A percentile compares a stretch with the other conserved stretches of the same genome.
Conservation (phyloP, 2,329 filamentous ascomycete genomes). For the Cladorrhinum sp. region DNA sequence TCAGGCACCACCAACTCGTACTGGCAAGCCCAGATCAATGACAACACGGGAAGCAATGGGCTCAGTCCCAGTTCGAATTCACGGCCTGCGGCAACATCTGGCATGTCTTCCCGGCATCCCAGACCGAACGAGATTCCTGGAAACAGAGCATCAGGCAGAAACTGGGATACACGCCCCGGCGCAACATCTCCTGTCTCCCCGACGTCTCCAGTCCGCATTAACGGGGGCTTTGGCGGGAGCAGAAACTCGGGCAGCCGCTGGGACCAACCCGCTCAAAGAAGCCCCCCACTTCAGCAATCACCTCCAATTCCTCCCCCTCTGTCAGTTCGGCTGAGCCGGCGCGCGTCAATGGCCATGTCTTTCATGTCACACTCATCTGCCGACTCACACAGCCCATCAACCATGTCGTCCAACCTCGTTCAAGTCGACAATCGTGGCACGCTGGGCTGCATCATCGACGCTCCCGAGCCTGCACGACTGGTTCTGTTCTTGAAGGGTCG, state of each 20-base stretch:
- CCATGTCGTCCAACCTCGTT: conserved; percentile 1
- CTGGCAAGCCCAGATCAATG: not conserved
- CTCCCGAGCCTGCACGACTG: conserved; percentile 13
- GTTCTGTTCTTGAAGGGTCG: conserved; percentile 2
- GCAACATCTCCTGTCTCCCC: not conserved
- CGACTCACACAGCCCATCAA: not conserved
- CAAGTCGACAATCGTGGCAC: conserved; percentile 12
- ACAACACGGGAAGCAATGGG: not conserved
- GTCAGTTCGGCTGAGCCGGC: not conserved
- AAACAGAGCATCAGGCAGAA: not conserved
- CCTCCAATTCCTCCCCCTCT: not conserved
- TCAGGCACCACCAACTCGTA: not conserved
- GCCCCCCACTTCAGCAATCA: not conserved
- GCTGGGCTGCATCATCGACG: conserved; percentile 11
- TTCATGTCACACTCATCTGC: conserved; percentile 1
- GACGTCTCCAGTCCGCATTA: not conserved
- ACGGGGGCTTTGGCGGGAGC: no score
- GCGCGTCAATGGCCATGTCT: conserved; percentile 4
- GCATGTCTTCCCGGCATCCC: not conserved
- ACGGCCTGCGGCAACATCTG: no score
- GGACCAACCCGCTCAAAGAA: not conserved
- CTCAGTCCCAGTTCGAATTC: no score
- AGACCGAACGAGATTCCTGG: not conserved
- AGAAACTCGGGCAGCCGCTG: not conserved
- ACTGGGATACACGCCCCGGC: not conserved